Evolutionary conservation across 768 basidiomycete genomes (phyloP), one percentile per base, ranked within the genome.

Genomic region (Pisolithus orientalis): DNA sequence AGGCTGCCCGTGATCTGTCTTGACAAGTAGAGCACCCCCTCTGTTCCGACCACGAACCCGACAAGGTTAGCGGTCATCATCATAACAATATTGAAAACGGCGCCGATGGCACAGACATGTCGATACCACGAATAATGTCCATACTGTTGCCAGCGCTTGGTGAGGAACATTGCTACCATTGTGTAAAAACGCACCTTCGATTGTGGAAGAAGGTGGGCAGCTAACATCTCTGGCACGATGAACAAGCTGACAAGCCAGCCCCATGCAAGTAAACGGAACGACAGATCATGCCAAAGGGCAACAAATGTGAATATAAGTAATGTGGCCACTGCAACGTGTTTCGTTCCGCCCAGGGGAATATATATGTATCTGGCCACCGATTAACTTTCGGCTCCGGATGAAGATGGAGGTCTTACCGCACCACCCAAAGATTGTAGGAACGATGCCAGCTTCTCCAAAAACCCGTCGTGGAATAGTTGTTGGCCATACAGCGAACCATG

Each of bases 381-480:
- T 52, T 7, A 51, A 53, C 29, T 42, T 48, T 50, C 24, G 21
- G 1, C 10, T 44, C 24, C 31, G n/a, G 24, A 21, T 28, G 27
- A 24, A 37, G 16, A 32, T 47, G 28, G 47, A 56, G 69, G 2
- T 1, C 52, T 51, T 68, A 93, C 90, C 94, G 76, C 37, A 93
- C 82, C 44, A 94, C 75, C 96, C 95, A 98, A 13, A 96, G 78
- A 62, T 98, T 99, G 69, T 94, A 97, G 56, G 88, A 91, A 7
- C 96, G 76, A 65, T 98, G 95, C 96, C 95, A 98, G 57, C 85
- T 86, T 56, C 93, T 71, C 96, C 96, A 98, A 69, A 99, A 98
- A 0, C 93, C 93, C 9, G 85, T 66, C 0, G 84, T 80, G 1
- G 94, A 96, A 65, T 97, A 97, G 66, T 97, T 98, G 67, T 98